Evolutionary conservation across 257 asterid species (phyloP), one percentile per base, ranked within the genome.

Genomic region (Fraxinus cuspidata): DNA sequence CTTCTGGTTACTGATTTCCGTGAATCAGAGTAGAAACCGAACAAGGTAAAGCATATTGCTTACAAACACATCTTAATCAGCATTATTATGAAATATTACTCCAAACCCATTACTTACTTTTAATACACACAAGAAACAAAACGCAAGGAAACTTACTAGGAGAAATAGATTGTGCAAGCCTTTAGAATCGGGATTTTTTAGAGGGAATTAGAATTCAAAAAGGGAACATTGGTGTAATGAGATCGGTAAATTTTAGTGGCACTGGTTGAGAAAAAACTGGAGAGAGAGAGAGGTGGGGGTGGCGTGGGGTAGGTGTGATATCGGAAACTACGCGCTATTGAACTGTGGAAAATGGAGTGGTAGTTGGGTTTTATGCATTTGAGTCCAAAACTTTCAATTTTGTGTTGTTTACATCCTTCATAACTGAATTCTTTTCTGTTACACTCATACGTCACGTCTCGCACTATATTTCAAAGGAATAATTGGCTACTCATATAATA

Each of bases 171-270:
- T 21, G 16, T 63, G 69, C 0, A 0, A 23, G 32, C 69, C 69
- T 63, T 9, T 27, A 27, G 19, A 63, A 27, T 27, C 69, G 69
- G 69, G 7, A 7, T 12, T 11, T 27, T 63, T 63, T 63, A 23
- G 69, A 63, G 69, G 66, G 69, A 27, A 63, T 12, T 25, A 29
- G 28, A 27, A 27, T 63, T 63, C 69, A 63, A 63, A 63, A 63
- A 1, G 69, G 7, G 35, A 27, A 63, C 69, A 27, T 63, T 27
- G 29, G 69, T 63, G 34, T 12, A 56, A 10, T 27, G 69, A 63
- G 69, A 63, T 63, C 69, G 69, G 69, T 12, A 63, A 16, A 58
- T 3, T 27, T 63, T 23, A 63, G 35, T 63, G 35, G 18, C 9
- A 58, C 66, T 58, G 66, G 69, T 25, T 9, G 69, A 63, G 69